Base-by-base conservation (phyloP, 2,329 filamentous ascomycete genomes). In the Pseudopyricularia javanii region DNA sequence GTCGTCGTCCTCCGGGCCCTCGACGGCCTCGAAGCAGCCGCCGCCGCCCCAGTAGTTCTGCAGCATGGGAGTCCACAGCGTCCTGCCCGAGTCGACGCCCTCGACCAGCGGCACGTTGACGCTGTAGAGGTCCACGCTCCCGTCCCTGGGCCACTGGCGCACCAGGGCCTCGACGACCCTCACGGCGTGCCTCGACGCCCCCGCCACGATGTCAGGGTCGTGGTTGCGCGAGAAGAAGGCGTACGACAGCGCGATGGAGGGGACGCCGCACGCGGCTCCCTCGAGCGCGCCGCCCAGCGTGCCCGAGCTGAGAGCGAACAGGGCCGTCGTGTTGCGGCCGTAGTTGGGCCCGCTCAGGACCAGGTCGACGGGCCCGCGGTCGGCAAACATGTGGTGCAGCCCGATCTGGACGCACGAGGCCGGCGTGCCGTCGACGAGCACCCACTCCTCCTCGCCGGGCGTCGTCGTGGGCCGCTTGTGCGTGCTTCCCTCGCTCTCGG, bases 21-120 rank as follows among this genome's bases (percentile, higher is more conserved):
- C 83, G 30, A 91, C 75, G 64, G 89, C 90, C 60, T 89, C 77
- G 67, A 96, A 97, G 63, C 89, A 95, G 54, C 86, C 87, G 3
- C 86, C 88, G n/a, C 78, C 75, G 20, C 74, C 74, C 93, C 93
- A 98, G 63, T 85, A 83, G 66, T 97, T 98, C 69, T 95, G 88
- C 62, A 97, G 70, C 77, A 96, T 86, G 56, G 81, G 73, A 2
- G 93, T 91, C 71, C 83, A 95, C n/a, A 93, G 62, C 4, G 91
- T 82, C 69, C 87, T 89, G 52, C 78, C 76, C 17, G 71, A 65
- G 59, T 84, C 84, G 1, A 96, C 80, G 7, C 82, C 85, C 55
- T 87, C 83, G 14, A 93, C 76, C 11, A 97, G 73, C 20, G 93
- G 91, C 8, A 97, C 85, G 63, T 97, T 97, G 59, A 97, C 83